Conservation (phyloP, 2,329 filamentous ascomycete genomes). For the Stachybotrys chlorohalonatus region DNA sequence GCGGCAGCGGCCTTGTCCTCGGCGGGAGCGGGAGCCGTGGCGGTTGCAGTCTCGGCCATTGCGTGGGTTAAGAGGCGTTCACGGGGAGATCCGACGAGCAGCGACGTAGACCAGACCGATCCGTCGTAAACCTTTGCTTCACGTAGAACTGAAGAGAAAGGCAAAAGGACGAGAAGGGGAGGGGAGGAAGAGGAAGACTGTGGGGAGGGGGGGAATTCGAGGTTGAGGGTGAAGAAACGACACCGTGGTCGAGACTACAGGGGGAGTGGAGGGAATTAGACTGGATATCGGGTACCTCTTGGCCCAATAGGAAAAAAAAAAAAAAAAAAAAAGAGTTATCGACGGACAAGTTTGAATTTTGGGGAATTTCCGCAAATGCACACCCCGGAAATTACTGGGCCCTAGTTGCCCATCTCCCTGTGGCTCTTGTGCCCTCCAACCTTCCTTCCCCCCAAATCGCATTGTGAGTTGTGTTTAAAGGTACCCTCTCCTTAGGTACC, state of each 20-base stretch:
- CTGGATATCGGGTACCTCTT: too few relatives aligned
- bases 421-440: too few relatives aligned
- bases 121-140: slow-evolving; percentile 5
- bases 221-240: neutral
- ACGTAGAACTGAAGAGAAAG: slow-evolving; percentile 1
- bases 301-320: too few relatives aligned
- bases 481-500: too few relatives aligned
- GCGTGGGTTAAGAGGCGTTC: slow-evolving; percentile 18
- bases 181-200: slow-evolving; percentile 1
- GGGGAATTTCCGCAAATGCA: neutral
- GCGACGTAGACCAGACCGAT: slow-evolving; percentile 9
- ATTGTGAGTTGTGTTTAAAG: too few relatives aligned
- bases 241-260: slow-evolving; percentile 3
- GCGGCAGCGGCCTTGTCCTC: slow-evolving; percentile 26
- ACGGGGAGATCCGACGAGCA: slow-evolving; percentile 3
- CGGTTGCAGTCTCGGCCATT: slow-evolving; percentile 36
- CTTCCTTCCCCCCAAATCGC: too few relatives aligned
- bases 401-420: neutral
- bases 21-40: slow-evolving; percentile 27
- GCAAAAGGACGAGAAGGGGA: slow-evolving; percentile 1
- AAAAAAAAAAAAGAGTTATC: neutral
- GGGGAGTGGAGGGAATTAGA: neutral
- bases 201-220: neutral
- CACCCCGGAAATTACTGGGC: neutral
- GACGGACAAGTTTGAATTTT: neutral